Evolutionary conservation across 495 filamentous ascomycete genomes (phyloP), one percentile per base, ranked within the genome.

Genomic region (Apodospora peruviana): DNA sequence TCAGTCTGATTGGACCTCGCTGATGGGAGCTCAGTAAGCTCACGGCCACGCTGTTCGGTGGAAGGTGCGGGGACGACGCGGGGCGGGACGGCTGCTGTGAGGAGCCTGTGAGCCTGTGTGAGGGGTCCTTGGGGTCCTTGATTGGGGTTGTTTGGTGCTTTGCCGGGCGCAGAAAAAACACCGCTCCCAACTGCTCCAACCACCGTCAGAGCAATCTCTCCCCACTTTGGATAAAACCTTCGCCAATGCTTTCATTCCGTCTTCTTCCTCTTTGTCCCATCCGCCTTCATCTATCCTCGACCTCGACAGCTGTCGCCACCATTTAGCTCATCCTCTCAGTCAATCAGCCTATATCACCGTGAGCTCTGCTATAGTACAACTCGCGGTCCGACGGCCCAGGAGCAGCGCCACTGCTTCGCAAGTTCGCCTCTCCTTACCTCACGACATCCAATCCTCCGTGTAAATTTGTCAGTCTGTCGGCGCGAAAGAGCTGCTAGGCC

Each of bases 211-310:
- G 52, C 36, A 62, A 62, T 62, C 45, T 58, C 46, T 42, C 46
- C 52, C 50, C 52, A 65, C 62, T 65, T 65, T 65, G 62, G 62
- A 65, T 65, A 65, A 62, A 60, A 51, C 40, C 25, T 21, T 45
- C 37, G 52, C 43, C 43, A 55, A 48, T 47, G 51, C 46, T 43
- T 29, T 11, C 20, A 45, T 12, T 36, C 44, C 49, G 46, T 25
- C 49, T 51, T 50, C 48, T 41, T 45, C 45, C 39, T 40, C 47
- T 32, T 32, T 42, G 27, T 17, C 52, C 48, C 49, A 27, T 48
- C 49, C 24, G 50, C 35, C 36, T 56, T 55, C 55, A 61, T 64
- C 56, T 61, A 59, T 59, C 43, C 43, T 45, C 45, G 45, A 57
- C 50, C 17, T 55, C 14, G 37, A 29, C 24, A 4, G 5, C 8